Evolutionary conservation across 805 yeast species (phyloP).

Genomic region (Clavispora vitiphila): DNA sequence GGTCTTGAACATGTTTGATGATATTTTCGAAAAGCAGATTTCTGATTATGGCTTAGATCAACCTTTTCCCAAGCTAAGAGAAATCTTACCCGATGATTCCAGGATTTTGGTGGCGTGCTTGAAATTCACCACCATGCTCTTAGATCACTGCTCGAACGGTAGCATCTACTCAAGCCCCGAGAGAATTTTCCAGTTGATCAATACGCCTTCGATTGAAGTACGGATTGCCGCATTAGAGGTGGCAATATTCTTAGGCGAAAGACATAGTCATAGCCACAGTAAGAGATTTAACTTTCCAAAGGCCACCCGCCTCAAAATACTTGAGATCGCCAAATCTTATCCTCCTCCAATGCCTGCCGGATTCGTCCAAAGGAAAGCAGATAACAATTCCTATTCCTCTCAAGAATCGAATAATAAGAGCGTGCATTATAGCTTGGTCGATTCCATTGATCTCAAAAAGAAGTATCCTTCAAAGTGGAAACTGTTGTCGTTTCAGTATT

Average conservation of each 20-base stretch:
- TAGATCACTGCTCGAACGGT: conserved; percentile 67
- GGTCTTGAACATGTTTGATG: conserved; percentile 71
- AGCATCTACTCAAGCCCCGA: conserved; percentile 64
- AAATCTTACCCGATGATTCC: conserved; percentile 44
- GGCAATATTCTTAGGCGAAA: conserved; percentile 54
- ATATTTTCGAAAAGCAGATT: conserved; percentile 50
- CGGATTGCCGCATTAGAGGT: conserved; percentile 58
- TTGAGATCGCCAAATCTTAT: conserved; percentile 49
- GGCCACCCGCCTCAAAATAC: conserved; percentile 39
- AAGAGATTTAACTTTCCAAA: conserved; percentile 40
- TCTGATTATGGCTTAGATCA: conserved; percentile 48
- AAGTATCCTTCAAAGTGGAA: conserved; percentile 56
- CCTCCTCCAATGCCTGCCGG: conserved; percentile 44
- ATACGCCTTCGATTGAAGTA: conserved; percentile 55
- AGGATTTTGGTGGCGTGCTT: conserved; percentile 46
- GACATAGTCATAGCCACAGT: conserved; percentile 44
- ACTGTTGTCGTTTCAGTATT: conserved; percentile 50
- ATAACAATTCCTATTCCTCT: background rate
- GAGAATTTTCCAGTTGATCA: conserved; percentile 52
- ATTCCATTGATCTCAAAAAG: conserved; percentile 37
- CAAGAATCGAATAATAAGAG: background rate
- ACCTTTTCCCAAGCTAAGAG: conserved; percentile 42
- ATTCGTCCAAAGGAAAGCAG: conserved; percentile 28
- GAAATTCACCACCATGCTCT: conserved; percentile 54
- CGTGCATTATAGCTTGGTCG: conserved; percentile 40